phyloP scores from a whole-genome alignment of 2,329 filamentous ascomycete species.

The Colletotrichum gloeosporioides region DNA sequence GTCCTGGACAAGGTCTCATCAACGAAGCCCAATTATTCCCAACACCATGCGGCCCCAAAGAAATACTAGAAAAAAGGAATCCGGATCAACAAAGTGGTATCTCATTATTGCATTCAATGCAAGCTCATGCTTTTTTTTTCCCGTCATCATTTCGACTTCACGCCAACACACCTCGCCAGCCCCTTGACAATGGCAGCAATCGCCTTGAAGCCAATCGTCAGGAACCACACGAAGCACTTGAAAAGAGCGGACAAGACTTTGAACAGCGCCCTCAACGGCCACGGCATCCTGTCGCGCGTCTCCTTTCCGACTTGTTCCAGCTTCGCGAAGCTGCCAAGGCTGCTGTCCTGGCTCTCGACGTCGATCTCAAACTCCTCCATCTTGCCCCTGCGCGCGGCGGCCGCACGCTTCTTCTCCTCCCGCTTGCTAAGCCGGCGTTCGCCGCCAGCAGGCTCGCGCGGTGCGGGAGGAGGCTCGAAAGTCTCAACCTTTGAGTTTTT shows the following conservation, averaged over 20 bases:
- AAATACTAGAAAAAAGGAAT: not conserved
- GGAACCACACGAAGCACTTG: conserved; percentile 63
- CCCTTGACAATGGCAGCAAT: conserved; percentile 54
- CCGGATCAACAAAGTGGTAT: conserved; percentile 17
- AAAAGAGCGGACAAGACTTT: conserved; percentile 59
- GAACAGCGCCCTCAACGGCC: conserved; percentile 51
- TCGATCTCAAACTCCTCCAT: conserved; percentile 67
- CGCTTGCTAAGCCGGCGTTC: conserved; percentile 33
- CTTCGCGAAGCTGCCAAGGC: conserved; percentile 50
- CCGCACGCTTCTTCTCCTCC: conserved; percentile 24
- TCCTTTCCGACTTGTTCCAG: conserved; percentile 37
- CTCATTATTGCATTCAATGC: not conserved
- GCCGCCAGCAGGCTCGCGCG: conserved; percentile 25
- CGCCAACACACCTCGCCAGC: conserved; percentile 54
- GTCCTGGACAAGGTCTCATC: not conserved
- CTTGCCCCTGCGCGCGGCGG: conserved; percentile 35
- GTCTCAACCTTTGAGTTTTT: conserved; percentile 55
- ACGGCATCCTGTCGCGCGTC: conserved; percentile 55
- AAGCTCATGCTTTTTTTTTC: not conserved
- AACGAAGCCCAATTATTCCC: conserved; percentile 6
- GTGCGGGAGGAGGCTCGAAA: conserved; percentile 63
- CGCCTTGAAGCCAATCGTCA: conserved; percentile 62
- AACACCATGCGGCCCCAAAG: not conserved
- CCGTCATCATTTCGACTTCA: conserved; percentile 8
- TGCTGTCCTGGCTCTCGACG: conserved; percentile 65